phyloP scores from a whole-genome alignment of 2,329 filamentous ascomycete genomes.

The Verticillium longisporum region DNA sequence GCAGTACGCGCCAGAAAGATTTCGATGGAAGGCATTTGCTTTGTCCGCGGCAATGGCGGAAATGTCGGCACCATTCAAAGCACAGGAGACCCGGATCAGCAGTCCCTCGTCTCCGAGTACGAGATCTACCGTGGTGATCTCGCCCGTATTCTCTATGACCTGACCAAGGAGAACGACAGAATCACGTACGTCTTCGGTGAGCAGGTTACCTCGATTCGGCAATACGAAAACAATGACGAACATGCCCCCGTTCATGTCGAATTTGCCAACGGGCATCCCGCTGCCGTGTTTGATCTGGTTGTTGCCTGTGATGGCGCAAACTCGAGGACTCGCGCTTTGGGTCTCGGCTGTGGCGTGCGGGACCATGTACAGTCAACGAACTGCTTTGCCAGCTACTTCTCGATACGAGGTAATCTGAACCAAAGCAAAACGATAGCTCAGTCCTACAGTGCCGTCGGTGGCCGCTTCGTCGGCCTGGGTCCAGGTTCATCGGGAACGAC shows the following conservation, averaged over 20 bases:
- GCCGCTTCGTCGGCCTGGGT: constrained; percentile 27
- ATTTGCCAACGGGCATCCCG: constrained; percentile 28
- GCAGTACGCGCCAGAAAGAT: constrained; percentile 19
- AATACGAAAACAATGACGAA: constrained; percentile 5
- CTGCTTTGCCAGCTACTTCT: constrained; percentile 34
- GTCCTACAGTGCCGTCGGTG: constrained; percentile 26
- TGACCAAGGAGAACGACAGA: constrained; percentile 13
- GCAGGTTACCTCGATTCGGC: constrained; percentile 19
- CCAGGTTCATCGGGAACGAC: constrained; percentile 23
- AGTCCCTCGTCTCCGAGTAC: constrained; percentile 37
- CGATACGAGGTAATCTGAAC: constrained; percentile 25
- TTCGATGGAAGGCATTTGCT: constrained; percentile 33
- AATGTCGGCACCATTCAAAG: constrained; percentile 25
- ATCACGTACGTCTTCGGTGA: constrained; percentile 22
- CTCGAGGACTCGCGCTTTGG: constrained; percentile 38
- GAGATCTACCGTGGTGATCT: constrained; percentile 51
- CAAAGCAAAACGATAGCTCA: constrained; percentile 27
- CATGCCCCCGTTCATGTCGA: constrained; percentile 28
- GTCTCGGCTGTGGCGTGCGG: constrained; percentile 28
- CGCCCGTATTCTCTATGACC: constrained; percentile 32
- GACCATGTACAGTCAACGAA: constrained; percentile 28
- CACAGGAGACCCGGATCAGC: constrained; percentile 28
- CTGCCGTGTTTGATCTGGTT: constrained; percentile 36
- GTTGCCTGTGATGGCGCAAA: constrained; percentile 40
- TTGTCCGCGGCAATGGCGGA: constrained; percentile 29